These are phyloP conservation scores for Umbellularia californica DNA, from an alignment of 164 flowering plant species.

Conservation along the genomic window DNA sequence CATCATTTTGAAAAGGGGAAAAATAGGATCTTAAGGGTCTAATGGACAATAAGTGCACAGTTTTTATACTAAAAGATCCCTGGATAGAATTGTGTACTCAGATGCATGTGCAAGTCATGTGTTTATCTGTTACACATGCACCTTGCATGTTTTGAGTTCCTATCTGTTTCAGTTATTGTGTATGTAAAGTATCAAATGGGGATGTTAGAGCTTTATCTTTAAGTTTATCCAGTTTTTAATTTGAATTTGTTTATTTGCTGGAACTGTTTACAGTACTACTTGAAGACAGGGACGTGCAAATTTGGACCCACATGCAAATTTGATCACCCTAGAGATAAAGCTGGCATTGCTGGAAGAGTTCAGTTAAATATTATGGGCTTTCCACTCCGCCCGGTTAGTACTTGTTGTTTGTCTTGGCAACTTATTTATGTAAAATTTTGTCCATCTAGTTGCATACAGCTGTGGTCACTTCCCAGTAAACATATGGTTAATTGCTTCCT, in stretches of 20 bases:
- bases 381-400: conserved; percentile 90
- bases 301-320: conserved; percentile 98
- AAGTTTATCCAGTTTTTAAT: conserved; percentile 2
- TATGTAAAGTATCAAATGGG: not conserved
- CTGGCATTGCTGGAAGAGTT: conserved; percentile 88
- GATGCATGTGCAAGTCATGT: not conserved
- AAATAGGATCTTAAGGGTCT: not conserved
- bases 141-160: not conserved
- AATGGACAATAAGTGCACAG: not conserved
- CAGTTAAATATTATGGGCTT: conserved; percentile 76
- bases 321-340: conserved; percentile 94
- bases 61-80: not conserved
- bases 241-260: conserved; percentile 8
- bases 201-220: not conserved
- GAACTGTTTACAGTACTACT: conserved; percentile 57
- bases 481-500: not conserved
- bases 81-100: not conserved
- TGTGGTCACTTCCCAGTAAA: not conserved
- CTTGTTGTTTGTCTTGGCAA: conserved; percentile 6
- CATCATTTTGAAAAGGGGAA: too few species aligned
- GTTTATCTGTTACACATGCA: not conserved
- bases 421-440: not conserved
- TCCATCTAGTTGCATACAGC: not conserved
- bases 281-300: conserved; percentile 96
- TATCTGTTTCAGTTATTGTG: conserved; percentile 3